Base-by-base conservation (phyloP, 148 eudicot species). In the Rheum nobile region DNA sequence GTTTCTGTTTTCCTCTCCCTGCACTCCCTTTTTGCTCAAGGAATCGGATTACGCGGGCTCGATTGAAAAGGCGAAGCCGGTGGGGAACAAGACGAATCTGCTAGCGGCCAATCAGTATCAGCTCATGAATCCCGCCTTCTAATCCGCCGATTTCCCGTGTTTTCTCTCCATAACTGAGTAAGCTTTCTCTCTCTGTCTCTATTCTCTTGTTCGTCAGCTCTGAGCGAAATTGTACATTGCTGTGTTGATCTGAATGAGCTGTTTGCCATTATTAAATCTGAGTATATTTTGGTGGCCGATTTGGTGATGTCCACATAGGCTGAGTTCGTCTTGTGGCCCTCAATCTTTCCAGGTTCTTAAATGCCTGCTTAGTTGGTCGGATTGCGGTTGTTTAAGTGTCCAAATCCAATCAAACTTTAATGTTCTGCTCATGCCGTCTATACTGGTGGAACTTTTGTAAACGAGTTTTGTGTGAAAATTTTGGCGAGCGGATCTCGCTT, bases 1-100 rank as follows among this genome's bases (percentile, higher is more conserved):
- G 50, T 46, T 46, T 54, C 28, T 54, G 55, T 48, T 17, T 48
- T 35, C 31, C 69, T 26, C 69, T 19, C 28, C 4, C 39, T 6
- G 7, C n/a, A 16, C 24, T 31, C 47, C 47, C 37, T 43, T 71
- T 39, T 71, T 8, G 31, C 73, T 41, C 29, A 41, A 71, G 73
- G 73, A 71, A 71, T 39, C 73, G 41, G 73, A 71, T 71, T 71
- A 71, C 73, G 73, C 73, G 73, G 28, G 47, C 8, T 38, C 8
- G 41, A 19, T 57, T 24, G 67, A 57, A 26, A 57, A 57, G 67
- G 16, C 63, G 12, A 32, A 68, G 41, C 71, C 19, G 41, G 26
- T 34, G 41, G 37, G 32, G 73, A 71, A 71, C 29, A 71, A 24
- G 48, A 39, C 73, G 73, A 71, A 71, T 42, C 50, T 71, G 34